These are phyloP conservation scores for Lunasporangiospora selenospora DNA, from an alignment of 192 early-diverging fungal genomes.

Conservation along the genomic window DNA sequence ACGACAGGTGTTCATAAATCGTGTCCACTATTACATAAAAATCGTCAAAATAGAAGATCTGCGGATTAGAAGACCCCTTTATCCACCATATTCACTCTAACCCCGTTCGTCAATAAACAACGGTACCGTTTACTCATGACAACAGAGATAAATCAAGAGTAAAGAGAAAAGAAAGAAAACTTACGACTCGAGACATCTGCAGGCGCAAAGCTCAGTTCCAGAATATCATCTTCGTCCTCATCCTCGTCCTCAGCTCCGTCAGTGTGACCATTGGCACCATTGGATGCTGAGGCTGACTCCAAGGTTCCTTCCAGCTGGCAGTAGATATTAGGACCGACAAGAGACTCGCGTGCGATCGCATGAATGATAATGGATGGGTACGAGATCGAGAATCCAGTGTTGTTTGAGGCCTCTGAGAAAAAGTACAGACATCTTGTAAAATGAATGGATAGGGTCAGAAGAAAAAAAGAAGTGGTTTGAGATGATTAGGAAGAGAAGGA, in stretches of 20 bases:
- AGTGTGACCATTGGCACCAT: constrained; percentile 26
- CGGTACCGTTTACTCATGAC: too few relatives aligned
- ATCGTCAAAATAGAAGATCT: too few relatives aligned
- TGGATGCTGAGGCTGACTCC: not conserved
- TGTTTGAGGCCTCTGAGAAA: constrained; percentile 48
- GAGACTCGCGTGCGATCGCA: constrained; percentile 64
- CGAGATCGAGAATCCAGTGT: constrained; percentile 61
- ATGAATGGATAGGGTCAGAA: too few relatives aligned
- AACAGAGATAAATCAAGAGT: too few relatives aligned
- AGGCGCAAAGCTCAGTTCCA: constrained; percentile 68
- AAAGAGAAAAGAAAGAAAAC: constrained; percentile 8
- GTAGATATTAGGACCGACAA: constrained; percentile 64
- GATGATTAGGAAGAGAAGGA: too few relatives aligned
- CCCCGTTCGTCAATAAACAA: too few relatives aligned
- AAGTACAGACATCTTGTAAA: constrained; percentile 65
- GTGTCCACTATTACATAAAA: constrained; percentile 69
- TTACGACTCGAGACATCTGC: constrained; percentile 61
- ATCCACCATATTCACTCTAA: too few relatives aligned
- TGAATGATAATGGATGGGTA: constrained; percentile 75
- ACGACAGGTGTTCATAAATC: constrained; percentile 68
- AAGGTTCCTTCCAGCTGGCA: constrained; percentile 64
- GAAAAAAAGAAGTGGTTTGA: not conserved
- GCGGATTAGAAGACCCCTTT: too few relatives aligned
- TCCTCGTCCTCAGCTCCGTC: constrained; percentile 48
- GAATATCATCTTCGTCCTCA: constrained; percentile 53